Percentiles rank a stretch among this genome's conserved stretches.
Conservation (phyloP, 2,329 filamentous ascomycete genomes). For the Monilinia polystroma region DNA sequence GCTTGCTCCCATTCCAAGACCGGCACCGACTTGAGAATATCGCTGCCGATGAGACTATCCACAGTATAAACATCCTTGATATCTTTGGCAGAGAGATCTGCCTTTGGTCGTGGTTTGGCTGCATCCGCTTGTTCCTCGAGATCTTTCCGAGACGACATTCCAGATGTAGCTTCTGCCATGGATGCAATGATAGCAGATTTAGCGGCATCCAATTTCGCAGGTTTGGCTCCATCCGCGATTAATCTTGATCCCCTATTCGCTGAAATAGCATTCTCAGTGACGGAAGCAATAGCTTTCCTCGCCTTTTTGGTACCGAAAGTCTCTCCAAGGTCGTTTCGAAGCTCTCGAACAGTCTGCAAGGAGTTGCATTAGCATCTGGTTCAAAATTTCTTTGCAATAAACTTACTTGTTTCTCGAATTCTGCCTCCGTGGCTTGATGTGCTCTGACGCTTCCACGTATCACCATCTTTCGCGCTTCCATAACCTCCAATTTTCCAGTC, state of each 20-base stretch:
- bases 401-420: slow-evolving; percentile 34
- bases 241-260: slow-evolving; percentile 42
- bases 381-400: background rate
- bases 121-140: slow-evolving; percentile 64
- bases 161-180: slow-evolving; percentile 60
- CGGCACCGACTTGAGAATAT: slow-evolving; percentile 65
- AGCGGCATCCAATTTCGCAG: slow-evolving; percentile 54
- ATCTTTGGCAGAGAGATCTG: slow-evolving; percentile 64
- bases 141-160: slow-evolving; percentile 66
- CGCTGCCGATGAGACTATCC: slow-evolving; percentile 62
- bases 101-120: slow-evolving; percentile 69
- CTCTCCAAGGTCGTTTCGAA: slow-evolving; percentile 68
- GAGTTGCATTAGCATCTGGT: background rate
- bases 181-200: slow-evolving; percentile 61
- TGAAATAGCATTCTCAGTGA: slow-evolving; percentile 68
- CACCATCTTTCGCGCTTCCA: slow-evolving; percentile 64
- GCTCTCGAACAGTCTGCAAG: slow-evolving; percentile 56
- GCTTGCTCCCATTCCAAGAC: slow-evolving; percentile 74
- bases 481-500: slow-evolving; percentile 58
- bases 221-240: slow-evolving; percentile 40
- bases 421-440: slow-evolving; percentile 52
- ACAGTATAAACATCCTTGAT: slow-evolving; percentile 73
- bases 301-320: slow-evolving; percentile 86
- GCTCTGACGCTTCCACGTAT: slow-evolving; percentile 57
- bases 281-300: slow-evolving; percentile 70